A percentile compares a stretch with the other conserved stretches of the same genome.
phyloP scores from a whole-genome alignment of 2,329 filamentous ascomycete genomes.

The Cordyceps farinosa region DNA sequence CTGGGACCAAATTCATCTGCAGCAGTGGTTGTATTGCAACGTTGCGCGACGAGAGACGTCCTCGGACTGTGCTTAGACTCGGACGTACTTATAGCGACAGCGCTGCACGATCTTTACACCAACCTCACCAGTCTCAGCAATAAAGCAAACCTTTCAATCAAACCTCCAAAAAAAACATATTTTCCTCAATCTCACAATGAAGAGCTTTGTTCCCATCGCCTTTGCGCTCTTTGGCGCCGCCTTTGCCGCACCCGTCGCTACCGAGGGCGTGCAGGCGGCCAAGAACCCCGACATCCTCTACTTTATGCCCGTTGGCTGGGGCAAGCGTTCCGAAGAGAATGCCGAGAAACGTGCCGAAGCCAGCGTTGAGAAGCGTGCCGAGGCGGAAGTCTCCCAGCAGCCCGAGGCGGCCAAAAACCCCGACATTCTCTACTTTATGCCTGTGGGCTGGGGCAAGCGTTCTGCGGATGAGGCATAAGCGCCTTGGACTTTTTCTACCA shows the following conservation, averaged over 20 bases:
- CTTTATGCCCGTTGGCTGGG: constrained; percentile 1
- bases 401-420: background rate
- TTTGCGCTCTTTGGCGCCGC: constrained; percentile 15
- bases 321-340: background rate
- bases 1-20: background rate
- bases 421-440: constrained; percentile 17
- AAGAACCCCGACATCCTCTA: background rate
- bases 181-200: constrained; percentile 9
- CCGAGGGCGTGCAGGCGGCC: background rate
- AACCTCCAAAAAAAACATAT: background rate
- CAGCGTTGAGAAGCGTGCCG: constrained; percentile 2
- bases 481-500: too few species aligned
- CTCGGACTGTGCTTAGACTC: background rate
- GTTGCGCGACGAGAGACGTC: background rate
- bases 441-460: constrained; percentile 12
- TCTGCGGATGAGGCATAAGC: background rate
- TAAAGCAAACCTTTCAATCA: background rate
- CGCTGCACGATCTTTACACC: background rate
- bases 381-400: constrained; percentile 8
- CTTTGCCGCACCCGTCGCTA: constrained; percentile 11
- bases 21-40: background rate
- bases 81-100: background rate
- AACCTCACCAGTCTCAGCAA: background rate
- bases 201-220: constrained; percentile 11
- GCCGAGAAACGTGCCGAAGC: background rate